These are phyloP conservation scores for Incumbomyces lentus DNA, from an alignment of 2,329 filamentous ascomycete species.

Conservation along the genomic window DNA sequence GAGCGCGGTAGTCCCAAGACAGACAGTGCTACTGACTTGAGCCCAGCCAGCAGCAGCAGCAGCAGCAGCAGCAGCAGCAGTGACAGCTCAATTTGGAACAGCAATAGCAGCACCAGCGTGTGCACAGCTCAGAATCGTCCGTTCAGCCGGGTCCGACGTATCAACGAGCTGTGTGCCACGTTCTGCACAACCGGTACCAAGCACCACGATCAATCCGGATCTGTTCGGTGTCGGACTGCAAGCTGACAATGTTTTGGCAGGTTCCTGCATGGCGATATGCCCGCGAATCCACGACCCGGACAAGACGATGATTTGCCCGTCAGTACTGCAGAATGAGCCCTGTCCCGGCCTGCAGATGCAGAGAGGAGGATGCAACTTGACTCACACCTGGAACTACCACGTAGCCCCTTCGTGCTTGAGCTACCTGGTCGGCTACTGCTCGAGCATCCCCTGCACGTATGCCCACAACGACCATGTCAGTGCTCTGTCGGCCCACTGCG, in stretches of 20 bases:
- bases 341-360: neutral
- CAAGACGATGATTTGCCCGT: slow-evolving; percentile 85
- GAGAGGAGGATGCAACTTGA: neutral
- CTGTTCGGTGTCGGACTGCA: neutral
- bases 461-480: slow-evolving; percentile 1
- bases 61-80: neutral
- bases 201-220: neutral
- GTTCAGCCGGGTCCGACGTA: neutral
- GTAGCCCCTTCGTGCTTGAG: neutral
- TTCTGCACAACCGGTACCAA: slow-evolving; percentile 5
- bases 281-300: slow-evolving; percentile 71
- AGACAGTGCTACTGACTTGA: neutral
- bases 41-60: neutral
- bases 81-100: no score
- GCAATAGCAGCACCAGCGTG: no score
- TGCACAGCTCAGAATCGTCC: neutral
- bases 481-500: neutral
- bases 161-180: slow-evolving; percentile 3
- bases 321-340: slow-evolving; percentile 37
- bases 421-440: slow-evolving; percentile 1
- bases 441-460: neutral
- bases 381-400: slow-evolving; percentile 2
- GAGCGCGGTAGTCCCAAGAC: neutral
- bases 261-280: slow-evolving; percentile 44
- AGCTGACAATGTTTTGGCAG: slow-evolving; percentile 1